Conservation (phyloP, 176 grass and related monocot species). For the Luzula sylvatica region DNA sequence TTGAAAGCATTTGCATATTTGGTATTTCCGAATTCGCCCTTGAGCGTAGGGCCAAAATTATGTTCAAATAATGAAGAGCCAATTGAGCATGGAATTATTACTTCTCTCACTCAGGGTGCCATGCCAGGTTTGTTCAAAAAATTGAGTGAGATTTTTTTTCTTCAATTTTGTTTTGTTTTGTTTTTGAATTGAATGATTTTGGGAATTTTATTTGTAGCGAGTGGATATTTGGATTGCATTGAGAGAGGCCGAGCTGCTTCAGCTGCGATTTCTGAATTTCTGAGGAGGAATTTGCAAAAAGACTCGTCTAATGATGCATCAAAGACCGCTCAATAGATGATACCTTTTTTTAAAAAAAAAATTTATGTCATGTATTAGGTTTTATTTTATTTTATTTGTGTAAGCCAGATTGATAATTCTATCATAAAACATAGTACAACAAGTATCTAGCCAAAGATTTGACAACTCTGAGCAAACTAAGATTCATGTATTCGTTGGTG, state of each 20-base stretch:
- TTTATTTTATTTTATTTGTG: no score
- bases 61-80: constrained; percentile 36
- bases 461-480: no score
- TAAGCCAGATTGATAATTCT: no score
- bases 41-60: constrained; percentile 28
- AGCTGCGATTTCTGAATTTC: constrained; percentile 59
- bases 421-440: no score
- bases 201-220: constrained; percentile 9
- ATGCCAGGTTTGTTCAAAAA: constrained; percentile 61
- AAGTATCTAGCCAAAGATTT: no score
- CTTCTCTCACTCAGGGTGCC: constrained; percentile 45
- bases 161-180: background rate
- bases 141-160: background rate
- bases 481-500: no score
- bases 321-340: background rate
- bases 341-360: no score
- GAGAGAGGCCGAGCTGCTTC: constrained; percentile 65
- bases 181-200: background rate
- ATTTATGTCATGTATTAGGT: no score
- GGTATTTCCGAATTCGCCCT: constrained; percentile 73
- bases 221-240: constrained; percentile 59
- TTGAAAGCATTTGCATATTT: constrained; percentile 70
- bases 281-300: constrained; percentile 59
- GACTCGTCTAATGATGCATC: constrained; percentile 17
- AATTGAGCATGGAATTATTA: constrained; percentile 45